These are phyloP conservation scores for Gynandropsis gynandra DNA, from an alignment of 345 rosid species.

Conservation along the genomic window DNA sequence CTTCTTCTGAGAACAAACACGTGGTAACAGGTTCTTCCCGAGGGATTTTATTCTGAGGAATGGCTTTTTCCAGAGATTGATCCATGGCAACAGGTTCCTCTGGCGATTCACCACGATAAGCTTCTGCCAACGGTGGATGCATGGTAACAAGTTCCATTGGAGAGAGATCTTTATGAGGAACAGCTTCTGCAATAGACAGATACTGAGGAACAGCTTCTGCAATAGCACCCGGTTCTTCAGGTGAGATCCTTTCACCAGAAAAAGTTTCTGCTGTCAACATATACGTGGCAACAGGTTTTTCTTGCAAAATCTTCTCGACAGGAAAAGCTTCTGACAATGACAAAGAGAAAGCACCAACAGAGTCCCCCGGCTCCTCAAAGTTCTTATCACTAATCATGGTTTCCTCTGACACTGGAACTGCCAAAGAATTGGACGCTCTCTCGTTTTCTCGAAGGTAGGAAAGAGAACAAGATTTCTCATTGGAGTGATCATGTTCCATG, in stretches of 20 bases:
- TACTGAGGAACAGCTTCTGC: conserved; percentile 1
- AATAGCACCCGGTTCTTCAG: too few species aligned
- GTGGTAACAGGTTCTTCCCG: conserved; percentile 13
- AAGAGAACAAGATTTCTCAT: conserved; percentile 20
- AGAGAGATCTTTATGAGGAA: conserved; percentile 17
- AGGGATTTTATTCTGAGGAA: neutral
- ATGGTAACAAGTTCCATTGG: conserved; percentile 15
- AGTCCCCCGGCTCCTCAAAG: conserved; percentile 12
- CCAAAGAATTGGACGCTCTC: conserved; percentile 9
- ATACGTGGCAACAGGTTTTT: conserved; percentile 18
- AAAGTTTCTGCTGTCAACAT: conserved; percentile 12
- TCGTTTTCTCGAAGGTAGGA: conserved; percentile 18
- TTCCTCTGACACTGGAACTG: conserved; percentile 18
- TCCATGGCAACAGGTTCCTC: conserved; percentile 7
- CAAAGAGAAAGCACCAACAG: conserved; percentile 9
- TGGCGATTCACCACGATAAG: conserved; percentile 15
- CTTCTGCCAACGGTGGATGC: conserved; percentile 13
- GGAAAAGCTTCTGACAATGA: conserved; percentile 13
- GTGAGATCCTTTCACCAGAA: conserved; percentile 19
- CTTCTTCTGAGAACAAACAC: conserved; percentile 16
- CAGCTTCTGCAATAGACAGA: conserved; percentile 7
- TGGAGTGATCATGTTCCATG: conserved; percentile 9
- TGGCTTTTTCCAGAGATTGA: conserved; percentile 9
- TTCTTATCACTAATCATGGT: conserved; percentile 11
- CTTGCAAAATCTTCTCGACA: neutral